phyloP scores from a whole-genome alignment of 768 basidiomycete genomes.

The Mycena leptocephala region DNA sequence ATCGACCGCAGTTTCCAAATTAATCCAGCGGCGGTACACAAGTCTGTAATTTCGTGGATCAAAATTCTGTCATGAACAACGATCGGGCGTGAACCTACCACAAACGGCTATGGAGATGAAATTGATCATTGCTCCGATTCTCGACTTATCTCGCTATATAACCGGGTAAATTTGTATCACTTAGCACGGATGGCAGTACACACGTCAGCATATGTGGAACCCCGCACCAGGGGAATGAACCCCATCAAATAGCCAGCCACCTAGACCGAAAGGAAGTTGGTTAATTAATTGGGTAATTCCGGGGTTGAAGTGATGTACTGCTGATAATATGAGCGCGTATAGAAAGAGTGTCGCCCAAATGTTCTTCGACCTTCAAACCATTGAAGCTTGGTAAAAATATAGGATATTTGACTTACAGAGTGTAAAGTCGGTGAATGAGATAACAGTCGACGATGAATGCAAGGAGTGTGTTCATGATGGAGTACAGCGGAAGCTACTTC shows the following conservation, averaged over 20 bases:
- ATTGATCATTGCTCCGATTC: not conserved
- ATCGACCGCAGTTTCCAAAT: conserved; percentile 7
- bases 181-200: not conserved
- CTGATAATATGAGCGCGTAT: not conserved
- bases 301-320: not conserved
- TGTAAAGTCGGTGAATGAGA: not conserved
- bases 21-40: not conserved
- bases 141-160: not conserved
- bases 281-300: not conserved
- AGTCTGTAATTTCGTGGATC: not conserved
- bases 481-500: not conserved
- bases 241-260: conserved; percentile 4
- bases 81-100: not conserved
- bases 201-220: not conserved
- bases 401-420: not conserved
- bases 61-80: not conserved
- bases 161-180: no score
- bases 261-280: not conserved
- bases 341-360: not conserved
- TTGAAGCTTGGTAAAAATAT: not conserved
- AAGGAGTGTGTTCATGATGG: not conserved
- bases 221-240: not conserved
- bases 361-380: not conserved
- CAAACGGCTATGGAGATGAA: not conserved
- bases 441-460: not conserved